Base-by-base conservation (phyloP, 352 stramenopile genomes). In the Thraustotheca clavata region DNA sequence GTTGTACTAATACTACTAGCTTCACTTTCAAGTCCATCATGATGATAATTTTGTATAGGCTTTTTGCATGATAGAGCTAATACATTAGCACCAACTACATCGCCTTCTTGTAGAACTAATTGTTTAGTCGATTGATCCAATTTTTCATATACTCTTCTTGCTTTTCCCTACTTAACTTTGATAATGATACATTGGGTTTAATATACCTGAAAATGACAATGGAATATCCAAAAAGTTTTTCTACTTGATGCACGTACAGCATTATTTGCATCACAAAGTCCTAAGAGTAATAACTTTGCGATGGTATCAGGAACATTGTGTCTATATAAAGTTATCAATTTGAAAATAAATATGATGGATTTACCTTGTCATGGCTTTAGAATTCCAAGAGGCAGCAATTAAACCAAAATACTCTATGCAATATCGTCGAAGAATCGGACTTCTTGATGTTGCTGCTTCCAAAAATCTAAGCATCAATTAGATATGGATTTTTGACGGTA, bases 211-310 rank as follows among this genome's bases (percentile, higher is more conserved):
- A 46, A 38, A 11, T 22, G 24, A 5, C 35, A 34, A 11, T 61
- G 52, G 31, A 61, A 61, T 9, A 38, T 38, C 52, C 52, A 61
- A 24, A 61, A 61, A 18, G 16, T 46, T 29, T 61, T 61, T 34
- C 52, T 34, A 47, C 24, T 46, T 18, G n/a, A 8, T n/a, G 29
- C 24, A 29, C 52, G 52, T 12, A 61, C 52, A 18, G 14, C 52
- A 9, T 14, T 8, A 38, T 38, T 61, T n/a, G 29, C 52, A 29
- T 61, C 52, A 24, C 52, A 61, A 26, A 61, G 52, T n/a, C 52
- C 52, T 20, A 46, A 38, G n/a, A 61, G 29, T 20, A 61, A 38
- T 20, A 49, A n/a, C 20, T 61, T 61, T 34, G 52, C 20, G n/a
- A 61, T 26, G 3, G 7, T 9, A 24, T 61, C 18, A 14, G 52